phyloP scores from a whole-genome alignment of 257 asterid species.

The Ophiorrhiza pumila region DNA sequence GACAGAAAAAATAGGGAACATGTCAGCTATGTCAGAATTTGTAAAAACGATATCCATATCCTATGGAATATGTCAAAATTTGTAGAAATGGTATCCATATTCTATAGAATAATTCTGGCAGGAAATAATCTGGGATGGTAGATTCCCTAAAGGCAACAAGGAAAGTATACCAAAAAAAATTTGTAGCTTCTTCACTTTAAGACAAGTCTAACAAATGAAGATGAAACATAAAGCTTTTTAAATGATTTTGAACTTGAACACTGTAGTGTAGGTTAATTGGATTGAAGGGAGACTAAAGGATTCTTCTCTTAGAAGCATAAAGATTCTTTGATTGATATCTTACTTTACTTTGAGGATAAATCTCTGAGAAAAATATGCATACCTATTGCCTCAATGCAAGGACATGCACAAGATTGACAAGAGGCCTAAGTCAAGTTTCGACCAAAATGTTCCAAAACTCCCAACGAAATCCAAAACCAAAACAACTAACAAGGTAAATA shows the following conservation, averaged over 20 bases:
- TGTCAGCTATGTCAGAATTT: too few species aligned
- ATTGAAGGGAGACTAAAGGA: slow-evolving; percentile 3
- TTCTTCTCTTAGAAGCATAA: slow-evolving; percentile 11
- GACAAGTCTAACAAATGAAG: background rate
- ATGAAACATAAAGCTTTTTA: background rate
- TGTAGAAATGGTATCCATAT: background rate
- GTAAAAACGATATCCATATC: background rate
- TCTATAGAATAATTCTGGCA: background rate
- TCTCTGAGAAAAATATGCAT: background rate
- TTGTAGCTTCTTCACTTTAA: background rate
- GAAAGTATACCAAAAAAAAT: background rate
- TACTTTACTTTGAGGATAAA: background rate
- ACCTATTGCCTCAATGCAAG: slow-evolving; percentile 12
- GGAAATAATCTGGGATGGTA: background rate
- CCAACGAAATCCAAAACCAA: background rate
- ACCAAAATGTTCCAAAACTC: background rate
- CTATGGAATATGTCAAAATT: too few species aligned
- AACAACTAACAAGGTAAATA: background rate
- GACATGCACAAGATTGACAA: slow-evolving; percentile 5
- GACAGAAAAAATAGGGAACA: background rate
- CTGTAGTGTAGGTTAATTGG: background rate
- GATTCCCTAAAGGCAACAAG: background rate
- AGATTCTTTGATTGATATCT: slow-evolving; percentile 12
- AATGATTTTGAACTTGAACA: background rate
- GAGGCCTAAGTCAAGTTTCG: background rate